phyloP scores from a whole-genome alignment of 2,329 filamentous ascomycete species.

The Clarireedia sp. region DNA sequence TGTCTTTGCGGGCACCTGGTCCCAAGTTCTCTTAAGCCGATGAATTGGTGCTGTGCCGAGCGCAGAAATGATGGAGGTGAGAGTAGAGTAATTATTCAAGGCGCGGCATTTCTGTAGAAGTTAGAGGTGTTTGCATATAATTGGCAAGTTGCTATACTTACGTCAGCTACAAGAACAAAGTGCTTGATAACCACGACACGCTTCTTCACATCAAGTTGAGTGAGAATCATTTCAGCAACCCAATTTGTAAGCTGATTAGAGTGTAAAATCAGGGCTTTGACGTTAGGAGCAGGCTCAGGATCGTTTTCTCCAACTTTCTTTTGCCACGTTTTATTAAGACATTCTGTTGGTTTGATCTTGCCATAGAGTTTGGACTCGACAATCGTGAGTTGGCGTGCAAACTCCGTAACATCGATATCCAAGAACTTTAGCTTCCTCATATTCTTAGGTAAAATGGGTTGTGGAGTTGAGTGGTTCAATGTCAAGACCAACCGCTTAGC shows the following conservation, averaged over 20 bases:
- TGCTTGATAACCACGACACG: slow-evolving; percentile 97
- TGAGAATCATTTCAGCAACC: slow-evolving; percentile 98
- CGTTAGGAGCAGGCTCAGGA: slow-evolving; percentile 81
- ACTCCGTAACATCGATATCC: slow-evolving; percentile 92
- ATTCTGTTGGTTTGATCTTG: slow-evolving; percentile 93
- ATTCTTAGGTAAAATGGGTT: slow-evolving; percentile 92
- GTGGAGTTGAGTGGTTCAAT: slow-evolving; percentile 70
- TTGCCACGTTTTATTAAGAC: slow-evolving; percentile 97
- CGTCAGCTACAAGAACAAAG: slow-evolving; percentile 92
- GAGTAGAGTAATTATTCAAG: slow-evolving; percentile 93
- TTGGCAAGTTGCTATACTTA: slow-evolving; percentile 40
- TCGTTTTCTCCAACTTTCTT: slow-evolving; percentile 82
- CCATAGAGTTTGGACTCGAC: slow-evolving; percentile 92
- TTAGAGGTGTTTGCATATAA: slow-evolving; percentile 21
- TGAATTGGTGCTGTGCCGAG: slow-evolving; percentile 91
- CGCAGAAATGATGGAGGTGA: slow-evolving; percentile 96
- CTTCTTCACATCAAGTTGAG: slow-evolving; percentile 89
- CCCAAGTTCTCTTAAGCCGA: slow-evolving; percentile 88
- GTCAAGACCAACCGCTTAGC: slow-evolving; percentile 83
- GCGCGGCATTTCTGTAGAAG: slow-evolving; percentile 72
- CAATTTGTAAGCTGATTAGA: slow-evolving; percentile 99
- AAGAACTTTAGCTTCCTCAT: slow-evolving; percentile 99
- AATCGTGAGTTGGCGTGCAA: slow-evolving; percentile 94
- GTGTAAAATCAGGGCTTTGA: slow-evolving; percentile 92
- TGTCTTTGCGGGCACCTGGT: slow-evolving; percentile 81